Evolutionary conservation across 805 yeast genomes (phyloP).

Genomic region (Kuraishia piskuri): DNA sequence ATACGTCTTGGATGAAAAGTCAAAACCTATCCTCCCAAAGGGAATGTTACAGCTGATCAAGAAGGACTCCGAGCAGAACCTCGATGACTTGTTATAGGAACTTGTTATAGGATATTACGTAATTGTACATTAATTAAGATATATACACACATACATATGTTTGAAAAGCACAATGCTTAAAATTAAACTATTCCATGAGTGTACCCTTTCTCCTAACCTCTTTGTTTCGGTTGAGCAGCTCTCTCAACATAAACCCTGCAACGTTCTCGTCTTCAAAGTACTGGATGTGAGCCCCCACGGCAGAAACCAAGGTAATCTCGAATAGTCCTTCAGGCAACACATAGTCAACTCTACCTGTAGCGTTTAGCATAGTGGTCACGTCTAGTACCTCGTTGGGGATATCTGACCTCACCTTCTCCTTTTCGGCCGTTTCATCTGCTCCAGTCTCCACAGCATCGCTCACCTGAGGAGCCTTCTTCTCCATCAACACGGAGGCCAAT

Average conservation of each 20-base stretch:
- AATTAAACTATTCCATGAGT: neutral
- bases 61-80: conserved; percentile 74
- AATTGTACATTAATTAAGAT: neutral
- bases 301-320: conserved; percentile 72
- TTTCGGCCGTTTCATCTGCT: conserved; percentile 5
- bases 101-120: neutral
- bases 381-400: conserved; percentile 22
- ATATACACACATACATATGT: too few species aligned
- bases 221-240: conserved; percentile 25
- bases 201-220: neutral
- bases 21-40: conserved; percentile 77
- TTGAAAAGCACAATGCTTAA: too few species aligned
- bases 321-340: conserved; percentile 68
- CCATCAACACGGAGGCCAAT: conserved; percentile 1
- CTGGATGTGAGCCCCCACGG: conserved; percentile 80
- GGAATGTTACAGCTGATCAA: conserved; percentile 88
- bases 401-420: conserved; percentile 13
- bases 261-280: conserved; percentile 84
- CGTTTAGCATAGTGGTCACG: conserved; percentile 42
- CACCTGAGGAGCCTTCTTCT: neutral
- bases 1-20: conserved; percentile 57
- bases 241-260: conserved; percentile 67
- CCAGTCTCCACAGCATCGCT: neutral
- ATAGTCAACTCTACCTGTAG: conserved; percentile 76
- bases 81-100: conserved; percentile 52